phyloP scores from a whole-genome alignment of 1,284 basidiomycete genomes.

The Lentinula novae-zelandiae region DNA sequence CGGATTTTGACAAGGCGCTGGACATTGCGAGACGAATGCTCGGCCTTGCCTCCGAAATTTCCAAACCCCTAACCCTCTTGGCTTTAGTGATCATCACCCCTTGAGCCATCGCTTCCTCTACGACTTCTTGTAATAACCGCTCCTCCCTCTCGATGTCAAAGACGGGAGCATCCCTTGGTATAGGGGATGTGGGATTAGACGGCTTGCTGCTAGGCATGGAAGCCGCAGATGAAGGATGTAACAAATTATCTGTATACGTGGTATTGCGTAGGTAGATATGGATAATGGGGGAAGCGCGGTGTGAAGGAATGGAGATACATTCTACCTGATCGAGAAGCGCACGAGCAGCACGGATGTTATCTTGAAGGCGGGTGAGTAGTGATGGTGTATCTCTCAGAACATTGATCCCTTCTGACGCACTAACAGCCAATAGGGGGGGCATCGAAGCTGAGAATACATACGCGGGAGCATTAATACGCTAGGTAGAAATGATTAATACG shows the following conservation, averaged over 20 bases:
- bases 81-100: constrained; percentile 84
- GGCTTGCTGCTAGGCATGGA: constrained; percentile 23
- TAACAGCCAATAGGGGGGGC: constrained; percentile 87
- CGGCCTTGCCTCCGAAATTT: constrained; percentile 80
- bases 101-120: constrained; percentile 76
- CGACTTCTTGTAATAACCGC: constrained; percentile 78
- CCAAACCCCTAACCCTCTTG: constrained; percentile 76
- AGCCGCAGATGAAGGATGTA: constrained; percentile 17
- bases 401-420: constrained; percentile 81
- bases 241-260: constrained; percentile 26
- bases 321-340: constrained; percentile 77
- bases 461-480: constrained; percentile 96
- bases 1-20: constrained; percentile 80
- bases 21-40: constrained; percentile 84
- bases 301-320: constrained; percentile 81
- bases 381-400: constrained; percentile 74
- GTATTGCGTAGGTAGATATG: constrained; percentile 71
- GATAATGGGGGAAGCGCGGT: constrained; percentile 82
- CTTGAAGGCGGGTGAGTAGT: constrained; percentile 72
- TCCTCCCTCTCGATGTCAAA: constrained; percentile 73
- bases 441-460: constrained; percentile 97
- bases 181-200: constrained; percentile 42
- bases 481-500: constrained; percentile 5
- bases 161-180: constrained; percentile 33
- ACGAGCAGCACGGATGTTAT: constrained; percentile 78